Evolutionary conservation across 1,284 basidiomycete species (phyloP), one percentile per base, ranked within the genome.

Genomic region (Kalmanozyma brasiliensis): DNA sequence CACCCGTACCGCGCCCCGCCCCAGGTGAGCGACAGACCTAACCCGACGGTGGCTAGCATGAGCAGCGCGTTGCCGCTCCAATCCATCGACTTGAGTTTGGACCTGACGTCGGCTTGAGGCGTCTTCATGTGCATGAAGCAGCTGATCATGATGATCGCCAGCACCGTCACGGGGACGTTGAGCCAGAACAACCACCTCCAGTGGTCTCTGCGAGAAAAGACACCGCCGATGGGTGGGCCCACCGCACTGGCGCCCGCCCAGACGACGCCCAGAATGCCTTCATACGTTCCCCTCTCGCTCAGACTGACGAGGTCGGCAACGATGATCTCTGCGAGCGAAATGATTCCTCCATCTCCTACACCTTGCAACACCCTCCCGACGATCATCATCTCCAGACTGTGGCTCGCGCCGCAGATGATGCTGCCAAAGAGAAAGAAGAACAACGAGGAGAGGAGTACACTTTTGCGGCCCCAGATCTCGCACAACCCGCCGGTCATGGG

Each of bases 151-250:
- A 58, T 52, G 17, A 64, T 52, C 32, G 63, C 58, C 20, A 72
- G 5, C 0, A 62, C 53, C 13, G 67, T 73, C 26, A 75, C 53
- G 16, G 70, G 73, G 37, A 75, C 57, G 36, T 73, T 75, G 14
- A 76, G 32, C 34, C 52, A 66, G 45, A 76, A 76, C 23, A 76
- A 33, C 63, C 68, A 68, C 13, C 74, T 45, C 74, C 74, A 76
- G 5, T 38, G 30, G 10, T 46, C 17, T 20, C 37, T 52, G 3
- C 58, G 13, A 3, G 49, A 45, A 23, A 76, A 64, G 16, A 68
- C 36, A 14, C 73, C 74, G 11, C 74, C 74, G 20, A 76, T 56
- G 22, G 67, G 56, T 1, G 74, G 74, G 8, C 74, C 74, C 5
- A 73, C 36, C 16, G 65, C 74, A 35, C 59, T 73, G 11, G 64